Evolutionary conservation across 345 rosid species (phyloP).

Genomic region (Mangifera indica): DNA sequence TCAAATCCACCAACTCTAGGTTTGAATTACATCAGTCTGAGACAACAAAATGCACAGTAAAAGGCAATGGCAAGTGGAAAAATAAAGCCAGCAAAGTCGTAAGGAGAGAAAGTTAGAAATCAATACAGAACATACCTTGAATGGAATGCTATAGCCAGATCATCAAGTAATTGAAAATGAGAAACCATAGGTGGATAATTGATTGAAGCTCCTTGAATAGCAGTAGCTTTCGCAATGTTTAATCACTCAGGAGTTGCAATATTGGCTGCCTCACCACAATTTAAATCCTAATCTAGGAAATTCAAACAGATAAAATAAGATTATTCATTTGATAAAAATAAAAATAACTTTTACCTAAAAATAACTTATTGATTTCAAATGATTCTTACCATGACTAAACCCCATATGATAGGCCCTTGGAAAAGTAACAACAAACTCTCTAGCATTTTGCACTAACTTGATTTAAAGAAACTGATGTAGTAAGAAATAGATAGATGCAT

Average conservation of each 20-base stretch:
- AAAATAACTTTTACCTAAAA: slow-evolving; percentile 6
- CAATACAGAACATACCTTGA: slow-evolving; percentile 54
- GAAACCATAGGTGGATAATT: slow-evolving; percentile 98
- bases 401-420: slow-evolving; percentile 99
- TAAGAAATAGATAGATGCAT: slow-evolving; percentile 14
- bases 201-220: slow-evolving; percentile 92
- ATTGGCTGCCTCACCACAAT: slow-evolving; percentile 95
- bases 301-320: slow-evolving; percentile 2
- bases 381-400: slow-evolving; percentile 84
- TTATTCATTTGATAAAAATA: slow-evolving; percentile 4
- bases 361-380: slow-evolving; percentile 12
- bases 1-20: background rate
- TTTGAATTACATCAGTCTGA: slow-evolving; percentile 2
- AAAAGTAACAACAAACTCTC: slow-evolving; percentile 93
- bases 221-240: slow-evolving; percentile 81
- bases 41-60: slow-evolving; percentile 5
- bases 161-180: slow-evolving; percentile 96
- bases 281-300: slow-evolving; percentile 62
- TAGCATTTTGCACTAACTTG: slow-evolving; percentile 92
- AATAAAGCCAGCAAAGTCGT: slow-evolving; percentile 2
- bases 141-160: slow-evolving; percentile 74
- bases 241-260: slow-evolving; percentile 98
- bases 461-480: slow-evolving; percentile 9
- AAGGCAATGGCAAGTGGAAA: slow-evolving; percentile 11
- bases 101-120: slow-evolving; percentile 15